phyloP scores from a whole-genome alignment of 2,329 filamentous ascomycete species.

The Aspergillus niger region DNA sequence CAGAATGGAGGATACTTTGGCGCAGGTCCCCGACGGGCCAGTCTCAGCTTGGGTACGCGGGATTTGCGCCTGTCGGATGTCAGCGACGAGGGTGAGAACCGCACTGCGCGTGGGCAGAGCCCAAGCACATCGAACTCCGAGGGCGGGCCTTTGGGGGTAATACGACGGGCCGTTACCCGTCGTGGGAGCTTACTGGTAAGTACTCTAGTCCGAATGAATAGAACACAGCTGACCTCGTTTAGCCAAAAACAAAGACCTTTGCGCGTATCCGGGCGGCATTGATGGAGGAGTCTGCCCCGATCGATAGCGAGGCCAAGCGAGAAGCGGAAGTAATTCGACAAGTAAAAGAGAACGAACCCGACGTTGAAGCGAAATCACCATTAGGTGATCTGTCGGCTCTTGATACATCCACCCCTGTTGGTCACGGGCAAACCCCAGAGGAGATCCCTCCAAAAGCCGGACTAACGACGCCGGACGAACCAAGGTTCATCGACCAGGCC shows the following conservation, averaged over 20 bases:
- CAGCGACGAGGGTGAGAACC: slow-evolving; percentile 73
- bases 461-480: slow-evolving; percentile 56
- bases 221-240: slow-evolving; percentile 9
- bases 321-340: slow-evolving; percentile 96
- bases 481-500: slow-evolving; percentile 74
- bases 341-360: slow-evolving; percentile 84
- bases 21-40: slow-evolving; percentile 70
- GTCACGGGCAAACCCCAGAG: slow-evolving; percentile 19
- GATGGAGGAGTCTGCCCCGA: slow-evolving; percentile 80
- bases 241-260: slow-evolving; percentile 97
- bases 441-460: slow-evolving; percentile 29
- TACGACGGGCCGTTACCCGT: slow-evolving; percentile 79
- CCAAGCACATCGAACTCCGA: slow-evolving; percentile 41
- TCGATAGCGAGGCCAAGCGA: slow-evolving; percentile 84
- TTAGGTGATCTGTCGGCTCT: slow-evolving; percentile 50
- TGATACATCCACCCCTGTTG: slow-evolving; percentile 44
- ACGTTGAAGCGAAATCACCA: slow-evolving; percentile 50
- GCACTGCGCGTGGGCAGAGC: slow-evolving; percentile 36
- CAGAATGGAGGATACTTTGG: slow-evolving; percentile 58
- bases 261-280: slow-evolving; percentile 88
- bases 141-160: slow-evolving; percentile 70
- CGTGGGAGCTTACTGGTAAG: slow-evolving; percentile 84
- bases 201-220: slow-evolving; percentile 17
- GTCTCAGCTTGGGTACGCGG: slow-evolving; percentile 86
- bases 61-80: slow-evolving; percentile 79